Base-by-base conservation (phyloP, 768 basidiomycete genomes). In the Suillus brevipes region DNA sequence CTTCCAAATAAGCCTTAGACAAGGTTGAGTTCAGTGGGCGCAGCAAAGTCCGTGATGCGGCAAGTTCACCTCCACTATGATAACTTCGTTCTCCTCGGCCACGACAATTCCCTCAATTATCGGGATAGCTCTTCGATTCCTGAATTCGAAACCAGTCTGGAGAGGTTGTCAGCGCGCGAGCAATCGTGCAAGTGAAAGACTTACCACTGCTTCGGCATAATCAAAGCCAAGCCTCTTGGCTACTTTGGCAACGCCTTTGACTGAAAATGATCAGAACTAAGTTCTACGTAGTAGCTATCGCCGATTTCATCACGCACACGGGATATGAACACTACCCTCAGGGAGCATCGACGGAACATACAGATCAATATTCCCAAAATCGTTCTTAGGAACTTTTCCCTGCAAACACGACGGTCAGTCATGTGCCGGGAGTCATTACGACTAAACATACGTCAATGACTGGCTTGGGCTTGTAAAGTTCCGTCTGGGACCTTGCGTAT, bases 321-420 rank as follows among this genome's bases (percentile, higher is more conserved):
- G 93, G 23, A 99, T 80, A 78, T 98, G 94, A 2, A 82, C 89
- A 6, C 87, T 93, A 23, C 97, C 97, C 61, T 75, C 78, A 2
- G 97, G 97, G 37, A 99, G 83, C 97, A 99, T 99, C 4, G 93
- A 89, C 36, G 93, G 90, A 31, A 92, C 93, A 75, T 97, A 99
- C 31, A 99, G 78, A 78, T 99, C 97, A 68, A 99, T 92, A 75
- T 98, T 99, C 20, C 97, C 97, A 74, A 97, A 99, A 68, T 89
- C 87, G 72, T 99, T 99, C 79, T 93, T 96, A 7, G 95, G 95
- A 37, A 99, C 85, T 74, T 86, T 88, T 38, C 97, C 97, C 96
- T 99, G 71, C 34, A 47, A 67, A 64, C 47, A 62, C 42, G 3
- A 20, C 60, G 47, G 40, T 56, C 67, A 47, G 61, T 69, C 34